Evolutionary conservation across 192 early-diverging fungal species (phyloP).

Genomic region (Podila verticillata): DNA sequence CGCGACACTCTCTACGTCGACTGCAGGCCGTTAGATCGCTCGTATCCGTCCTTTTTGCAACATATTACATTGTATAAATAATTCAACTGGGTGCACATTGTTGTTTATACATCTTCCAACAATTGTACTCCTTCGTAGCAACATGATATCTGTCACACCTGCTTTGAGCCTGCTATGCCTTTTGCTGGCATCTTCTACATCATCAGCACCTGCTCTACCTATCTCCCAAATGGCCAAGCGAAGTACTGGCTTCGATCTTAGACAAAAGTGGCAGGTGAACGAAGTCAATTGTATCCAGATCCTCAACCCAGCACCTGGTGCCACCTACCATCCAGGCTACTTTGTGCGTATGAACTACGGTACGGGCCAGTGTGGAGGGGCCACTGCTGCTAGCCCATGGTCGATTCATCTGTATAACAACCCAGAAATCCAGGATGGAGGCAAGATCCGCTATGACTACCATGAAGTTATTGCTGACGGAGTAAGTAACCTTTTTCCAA

Average conservation of each 20-base stretch:
- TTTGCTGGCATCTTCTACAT: neutral
- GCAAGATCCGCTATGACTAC: constrained; percentile 19
- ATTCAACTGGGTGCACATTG: neutral
- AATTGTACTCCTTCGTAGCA: neutral
- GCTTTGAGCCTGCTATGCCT: constrained; percentile 20
- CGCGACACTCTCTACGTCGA: no score
- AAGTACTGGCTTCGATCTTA: constrained; percentile 10
- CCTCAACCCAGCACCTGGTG: constrained; percentile 26
- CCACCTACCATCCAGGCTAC: constrained; percentile 22
- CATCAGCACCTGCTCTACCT: constrained; percentile 1
- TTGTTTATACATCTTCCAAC: neutral
- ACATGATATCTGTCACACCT: constrained; percentile 15
- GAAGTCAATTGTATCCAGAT: constrained; percentile 38
- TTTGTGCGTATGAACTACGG: constrained; percentile 34
- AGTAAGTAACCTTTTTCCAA: constrained; percentile 10
- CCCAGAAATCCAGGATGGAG: constrained; percentile 14
- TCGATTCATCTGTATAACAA: constrained; percentile 40
- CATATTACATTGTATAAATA: no score
- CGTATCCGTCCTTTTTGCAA: no score
- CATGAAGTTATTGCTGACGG: constrained; percentile 35
- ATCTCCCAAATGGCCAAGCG: constrained; percentile 5
- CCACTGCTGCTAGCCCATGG: constrained; percentile 15
- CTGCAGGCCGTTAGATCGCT: no score
- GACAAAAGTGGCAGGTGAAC: constrained; percentile 37
- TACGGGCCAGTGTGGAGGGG: constrained; percentile 10